Evolutionary conservation across 306 rosid species (phyloP).

Genomic region (Mimosa bimucronata): DNA sequence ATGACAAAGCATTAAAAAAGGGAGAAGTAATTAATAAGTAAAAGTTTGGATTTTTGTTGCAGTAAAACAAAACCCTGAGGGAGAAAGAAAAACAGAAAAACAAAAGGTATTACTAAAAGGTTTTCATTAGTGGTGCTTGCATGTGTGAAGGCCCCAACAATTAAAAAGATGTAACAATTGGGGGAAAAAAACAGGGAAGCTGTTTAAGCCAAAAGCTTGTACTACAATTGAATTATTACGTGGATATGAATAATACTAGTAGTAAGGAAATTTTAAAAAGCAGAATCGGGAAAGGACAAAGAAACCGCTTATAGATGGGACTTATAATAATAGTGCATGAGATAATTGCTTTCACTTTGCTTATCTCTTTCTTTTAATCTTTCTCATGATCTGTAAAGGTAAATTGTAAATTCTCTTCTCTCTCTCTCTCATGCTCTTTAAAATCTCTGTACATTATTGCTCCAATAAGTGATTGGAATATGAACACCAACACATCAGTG

Average conservation of each 20-base stretch:
- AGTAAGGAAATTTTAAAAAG: background rate
- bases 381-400: conserved; percentile 25
- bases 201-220: conserved; percentile 48
- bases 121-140: conserved; percentile 27
- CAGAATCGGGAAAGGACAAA: conserved; percentile 10
- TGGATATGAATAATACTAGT: no score
- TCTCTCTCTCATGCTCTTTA: conserved; percentile 14
- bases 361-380: conserved; percentile 31
- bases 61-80: conserved; percentile 3
- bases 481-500: conserved; percentile 35
- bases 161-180: conserved; percentile 20
- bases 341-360: background rate
- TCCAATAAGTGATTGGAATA: conserved; percentile 22
- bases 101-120: background rate
- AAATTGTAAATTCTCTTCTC: conserved; percentile 18
- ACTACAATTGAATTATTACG: conserved; percentile 11
- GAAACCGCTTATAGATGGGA: conserved; percentile 10
- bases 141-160: conserved; percentile 1
- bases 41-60: conserved; percentile 13
- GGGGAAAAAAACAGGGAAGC: conserved; percentile 21
- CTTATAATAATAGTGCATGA: background rate
- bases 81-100: background rate
- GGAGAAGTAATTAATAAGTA: background rate
- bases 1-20: background rate
- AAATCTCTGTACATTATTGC: conserved; percentile 1